Percentiles rank a stretch among this genome's conserved stretches.
These are phyloP conservation scores for Barnettozyma californica DNA, from an alignment of 805 yeast species.

Conservation along the genomic window DNA sequence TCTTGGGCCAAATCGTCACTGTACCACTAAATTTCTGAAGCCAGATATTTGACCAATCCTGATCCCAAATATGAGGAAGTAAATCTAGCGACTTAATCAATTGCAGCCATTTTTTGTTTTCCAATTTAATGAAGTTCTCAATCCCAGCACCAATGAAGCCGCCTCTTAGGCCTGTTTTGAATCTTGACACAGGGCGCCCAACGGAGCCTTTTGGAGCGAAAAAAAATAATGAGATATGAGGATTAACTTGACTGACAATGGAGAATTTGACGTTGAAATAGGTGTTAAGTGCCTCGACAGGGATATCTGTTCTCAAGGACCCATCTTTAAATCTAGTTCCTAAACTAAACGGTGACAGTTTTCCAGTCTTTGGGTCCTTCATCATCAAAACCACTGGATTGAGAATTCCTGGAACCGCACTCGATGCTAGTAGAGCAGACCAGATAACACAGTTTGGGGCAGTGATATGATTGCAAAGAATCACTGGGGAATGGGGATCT, in stretches of 20 bases:
- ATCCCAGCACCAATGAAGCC: constrained; percentile 70
- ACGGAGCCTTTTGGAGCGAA: constrained; percentile 78
- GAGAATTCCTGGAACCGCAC: constrained; percentile 79
- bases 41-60: constrained; percentile 78
- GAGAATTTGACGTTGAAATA: constrained; percentile 73
- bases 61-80: constrained; percentile 62
- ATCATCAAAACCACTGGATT: constrained; percentile 79
- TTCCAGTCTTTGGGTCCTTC: constrained; percentile 37
- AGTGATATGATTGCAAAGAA: constrained; percentile 69
- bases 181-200: constrained; percentile 68
- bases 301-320: constrained; percentile 71
- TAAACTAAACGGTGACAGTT: constrained; percentile 60
- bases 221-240: constrained; percentile 71
- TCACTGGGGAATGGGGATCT: constrained; percentile 77
- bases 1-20: constrained; percentile 72
- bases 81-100: constrained; percentile 60
- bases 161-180: constrained; percentile 61
- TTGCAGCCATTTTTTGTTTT: constrained; percentile 72
- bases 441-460: constrained; percentile 80
- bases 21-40: constrained; percentile 71
- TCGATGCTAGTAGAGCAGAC: constrained; percentile 70
- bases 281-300: constrained; percentile 65
- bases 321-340: constrained; percentile 78
- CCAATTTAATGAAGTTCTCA: constrained; percentile 66
- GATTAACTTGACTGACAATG: constrained; percentile 77